A percentile compares a stretch with the other conserved stretches of the same genome.
Conservation (phyloP, 2,329 filamentous ascomycete genomes). For the Cryphonectria nitschkei region DNA sequence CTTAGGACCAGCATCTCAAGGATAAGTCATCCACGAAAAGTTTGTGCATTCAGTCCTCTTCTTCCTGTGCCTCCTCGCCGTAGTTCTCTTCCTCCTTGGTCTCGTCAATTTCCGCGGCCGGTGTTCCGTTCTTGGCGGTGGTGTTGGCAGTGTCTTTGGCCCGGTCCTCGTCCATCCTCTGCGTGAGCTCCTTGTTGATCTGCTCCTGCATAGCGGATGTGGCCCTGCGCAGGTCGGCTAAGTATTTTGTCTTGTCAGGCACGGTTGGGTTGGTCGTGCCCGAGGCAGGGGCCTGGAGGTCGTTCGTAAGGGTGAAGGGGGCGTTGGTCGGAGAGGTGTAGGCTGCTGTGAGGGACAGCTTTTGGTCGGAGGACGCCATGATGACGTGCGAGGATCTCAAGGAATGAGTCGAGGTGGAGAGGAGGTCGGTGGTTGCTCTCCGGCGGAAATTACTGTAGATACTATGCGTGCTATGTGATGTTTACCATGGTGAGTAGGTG, state of each 20-base stretch:
- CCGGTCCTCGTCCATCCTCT: slow-evolving; percentile 76
- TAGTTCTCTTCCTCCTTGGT: slow-evolving; percentile 76
- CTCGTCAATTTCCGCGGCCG: slow-evolving; percentile 48
- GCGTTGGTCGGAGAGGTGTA: slow-evolving; percentile 58
- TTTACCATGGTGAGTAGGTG: background rate
- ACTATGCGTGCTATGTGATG: background rate
- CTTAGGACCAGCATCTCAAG: background rate
- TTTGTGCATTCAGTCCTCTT: slow-evolving; percentile 55
- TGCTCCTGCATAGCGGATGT: slow-evolving; percentile 62
- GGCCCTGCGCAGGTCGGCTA: slow-evolving; percentile 61
- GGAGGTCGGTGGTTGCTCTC: background rate
- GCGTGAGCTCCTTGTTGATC: slow-evolving; percentile 73
- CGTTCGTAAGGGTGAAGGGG: slow-evolving; percentile 48
- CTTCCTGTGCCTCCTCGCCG: slow-evolving; percentile 77
- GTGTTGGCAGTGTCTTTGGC: slow-evolving; percentile 42
- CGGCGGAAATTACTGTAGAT: too few relatives aligned
- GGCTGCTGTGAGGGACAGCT: slow-evolving; percentile 47
- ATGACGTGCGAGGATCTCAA: slow-evolving; percentile 11
- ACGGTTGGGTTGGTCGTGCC: slow-evolving; percentile 37
- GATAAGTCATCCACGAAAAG: background rate
- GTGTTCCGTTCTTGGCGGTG: slow-evolving; percentile 32
- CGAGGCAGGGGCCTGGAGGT: slow-evolving; percentile 41
- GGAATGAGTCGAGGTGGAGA: background rate
- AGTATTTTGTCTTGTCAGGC: slow-evolving; percentile 60
- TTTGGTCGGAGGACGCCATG: slow-evolving; percentile 26